These are phyloP conservation scores for Termitomyces eurrhizus DNA, from an alignment of 768 basidiomycete species.

Conservation along the genomic window DNA sequence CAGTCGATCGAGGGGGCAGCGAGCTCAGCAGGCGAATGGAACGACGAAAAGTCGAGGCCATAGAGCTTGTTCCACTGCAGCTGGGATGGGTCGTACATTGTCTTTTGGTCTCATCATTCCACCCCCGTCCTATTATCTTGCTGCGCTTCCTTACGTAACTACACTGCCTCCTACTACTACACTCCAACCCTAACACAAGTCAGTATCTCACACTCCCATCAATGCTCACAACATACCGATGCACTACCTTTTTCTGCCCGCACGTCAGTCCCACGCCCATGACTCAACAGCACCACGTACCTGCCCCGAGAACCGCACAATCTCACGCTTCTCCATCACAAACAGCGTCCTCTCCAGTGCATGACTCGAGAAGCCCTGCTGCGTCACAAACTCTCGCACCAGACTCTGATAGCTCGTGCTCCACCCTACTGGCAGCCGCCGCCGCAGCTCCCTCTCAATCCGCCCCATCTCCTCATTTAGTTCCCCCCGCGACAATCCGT, in stretches of 20 bases:
- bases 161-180: not conserved
- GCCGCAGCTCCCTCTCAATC: slow-evolving; percentile 83
- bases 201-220: not conserved
- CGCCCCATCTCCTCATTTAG: slow-evolving; percentile 89
- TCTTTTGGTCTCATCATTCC: not conserved
- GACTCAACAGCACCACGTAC: slow-evolving; percentile 20
- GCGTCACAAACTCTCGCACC: slow-evolving; percentile 88
- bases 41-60: slow-evolving; percentile 64
- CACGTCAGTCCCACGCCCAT: not conserved
- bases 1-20: slow-evolving; percentile 76
- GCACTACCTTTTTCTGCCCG: slow-evolving; percentile 43
- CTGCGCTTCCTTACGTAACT: slow-evolving; percentile 7
- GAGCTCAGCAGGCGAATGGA: slow-evolving; percentile 65
- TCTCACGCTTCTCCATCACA: slow-evolving; percentile 91
- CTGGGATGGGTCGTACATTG: slow-evolving; percentile 16
- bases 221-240: slow-evolving; percentile 13
- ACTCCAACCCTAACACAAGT: slow-evolving; percentile 19
- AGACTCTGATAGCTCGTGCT: slow-evolving; percentile 94
- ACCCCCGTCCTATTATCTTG: not conserved
- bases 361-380: slow-evolving; percentile 87
- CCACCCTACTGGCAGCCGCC: slow-evolving; percentile 91
- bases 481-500: slow-evolving; percentile 88
- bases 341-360: slow-evolving; percentile 89
- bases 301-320: slow-evolving; percentile 87
- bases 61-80: slow-evolving; percentile 4